These are phyloP conservation scores for Reutealis trisperma DNA, from an alignment of 345 rosid species.

Conservation along the genomic window DNA sequence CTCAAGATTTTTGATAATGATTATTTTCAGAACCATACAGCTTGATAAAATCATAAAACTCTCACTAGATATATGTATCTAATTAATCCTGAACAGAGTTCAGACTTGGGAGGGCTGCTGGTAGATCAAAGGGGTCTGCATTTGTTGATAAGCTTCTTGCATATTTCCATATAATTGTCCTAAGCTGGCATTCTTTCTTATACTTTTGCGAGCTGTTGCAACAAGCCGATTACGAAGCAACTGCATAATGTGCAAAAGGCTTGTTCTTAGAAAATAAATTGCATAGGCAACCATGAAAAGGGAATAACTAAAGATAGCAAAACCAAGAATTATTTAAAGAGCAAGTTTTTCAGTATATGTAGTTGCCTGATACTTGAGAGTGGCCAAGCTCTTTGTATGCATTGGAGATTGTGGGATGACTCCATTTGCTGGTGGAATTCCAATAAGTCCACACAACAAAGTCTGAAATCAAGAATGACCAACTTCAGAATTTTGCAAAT, in stretches of 20 bases:
- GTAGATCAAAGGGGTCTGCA: slow-evolving; percentile 36
- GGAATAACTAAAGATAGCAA: background rate
- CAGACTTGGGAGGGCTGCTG: slow-evolving; percentile 29
- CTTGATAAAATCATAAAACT: background rate
- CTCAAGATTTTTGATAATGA: background rate
- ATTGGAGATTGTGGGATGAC: slow-evolving; percentile 44
- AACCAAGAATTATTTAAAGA: background rate
- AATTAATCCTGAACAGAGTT: background rate
- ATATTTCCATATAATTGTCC: slow-evolving; percentile 35
- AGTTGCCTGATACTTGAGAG: slow-evolving; percentile 36
- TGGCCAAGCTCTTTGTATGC: slow-evolving; percentile 40
- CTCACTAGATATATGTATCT: background rate
- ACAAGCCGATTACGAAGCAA: slow-evolving; percentile 33
- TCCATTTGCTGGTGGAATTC: slow-evolving; percentile 40
- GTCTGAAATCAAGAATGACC: slow-evolving; percentile 10
- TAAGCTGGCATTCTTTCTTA: slow-evolving; percentile 31
- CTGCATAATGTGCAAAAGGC: slow-evolving; percentile 13
- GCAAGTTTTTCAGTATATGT: background rate
- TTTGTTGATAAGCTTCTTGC: slow-evolving; percentile 35
- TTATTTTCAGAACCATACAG: background rate
- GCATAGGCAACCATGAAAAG: background rate
- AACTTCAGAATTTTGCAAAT: background rate
- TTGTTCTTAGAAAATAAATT: background rate
- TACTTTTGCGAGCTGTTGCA: slow-evolving; percentile 22
- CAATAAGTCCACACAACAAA: slow-evolving; percentile 37